Evolutionary conservation across 345 rosid species (phyloP).

Genomic region (Hirschfeldia incana): DNA sequence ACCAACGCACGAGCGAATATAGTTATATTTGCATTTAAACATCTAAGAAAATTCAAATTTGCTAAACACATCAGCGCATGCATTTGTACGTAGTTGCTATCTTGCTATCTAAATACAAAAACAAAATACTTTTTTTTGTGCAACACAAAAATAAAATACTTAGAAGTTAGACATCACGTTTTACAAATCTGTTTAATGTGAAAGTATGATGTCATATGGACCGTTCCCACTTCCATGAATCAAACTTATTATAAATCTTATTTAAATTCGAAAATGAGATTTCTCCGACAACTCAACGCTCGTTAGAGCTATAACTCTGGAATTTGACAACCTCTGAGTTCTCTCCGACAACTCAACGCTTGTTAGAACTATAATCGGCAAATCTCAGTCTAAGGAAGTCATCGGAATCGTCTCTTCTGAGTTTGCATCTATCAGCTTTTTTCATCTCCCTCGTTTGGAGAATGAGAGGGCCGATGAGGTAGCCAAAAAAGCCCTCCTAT

Average conservation of each 20-base stretch:
- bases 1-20: conserved; percentile 1
- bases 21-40: not conserved
- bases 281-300: no score
- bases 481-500: no score
- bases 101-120: not conserved
- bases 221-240: not conserved
- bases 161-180: not conserved
- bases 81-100: conserved; percentile 2
- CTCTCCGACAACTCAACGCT: no score
- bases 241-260: not conserved
- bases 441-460: no score
- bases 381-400: no score
- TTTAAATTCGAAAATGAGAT: conserved; percentile 7
- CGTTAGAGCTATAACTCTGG: no score
- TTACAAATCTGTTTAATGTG: not conserved
- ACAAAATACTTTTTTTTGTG: not conserved
- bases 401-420: no score
- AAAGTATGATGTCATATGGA: not conserved
- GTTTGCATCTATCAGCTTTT: no score
- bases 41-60: not conserved
- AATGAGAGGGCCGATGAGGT: no score
- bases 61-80: not conserved
- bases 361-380: no score
- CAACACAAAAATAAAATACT: not conserved
- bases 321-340: no score